Conservation (phyloP, 495 filamentous ascomycete genomes). For the Recurvomyces mirabilis region DNA sequence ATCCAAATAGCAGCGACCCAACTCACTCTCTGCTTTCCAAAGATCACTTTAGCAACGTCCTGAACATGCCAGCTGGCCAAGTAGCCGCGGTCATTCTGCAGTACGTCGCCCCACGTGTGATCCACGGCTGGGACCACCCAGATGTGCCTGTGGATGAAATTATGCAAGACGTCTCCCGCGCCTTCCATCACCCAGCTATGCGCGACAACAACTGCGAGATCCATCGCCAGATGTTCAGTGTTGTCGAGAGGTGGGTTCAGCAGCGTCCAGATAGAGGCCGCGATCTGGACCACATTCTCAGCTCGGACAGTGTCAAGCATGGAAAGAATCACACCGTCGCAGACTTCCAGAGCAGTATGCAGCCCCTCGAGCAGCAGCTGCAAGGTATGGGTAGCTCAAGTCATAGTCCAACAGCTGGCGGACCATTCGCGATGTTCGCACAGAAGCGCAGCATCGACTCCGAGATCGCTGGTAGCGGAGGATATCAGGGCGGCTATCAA, state of each 20-base stretch:
- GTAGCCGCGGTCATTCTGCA: constrained; percentile 68
- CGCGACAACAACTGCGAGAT: constrained; percentile 61
- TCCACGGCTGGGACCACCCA: constrained; percentile 85
- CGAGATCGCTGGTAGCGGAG: background rate
- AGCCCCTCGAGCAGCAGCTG: constrained; percentile 9
- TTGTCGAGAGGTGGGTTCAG: constrained; percentile 65
- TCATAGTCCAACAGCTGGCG: constrained; percentile 13
- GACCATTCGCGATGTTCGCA: constrained; percentile 12
- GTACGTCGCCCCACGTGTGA: constrained; percentile 73
- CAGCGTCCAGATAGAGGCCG: constrained; percentile 50
- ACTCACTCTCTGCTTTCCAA: constrained; percentile 93
- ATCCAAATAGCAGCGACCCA: constrained; percentile 74
- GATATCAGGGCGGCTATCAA: too few species aligned
- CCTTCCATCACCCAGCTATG: constrained; percentile 82
- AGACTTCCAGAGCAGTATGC: constrained; percentile 11
- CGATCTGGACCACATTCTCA: constrained; percentile 55
- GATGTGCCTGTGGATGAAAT: constrained; percentile 69
- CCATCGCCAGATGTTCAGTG: constrained; percentile 75
- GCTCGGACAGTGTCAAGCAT: constrained; percentile 64
- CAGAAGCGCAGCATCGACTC: background rate
- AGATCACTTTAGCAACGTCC: constrained; percentile 88
- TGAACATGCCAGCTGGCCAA: constrained; percentile 78
- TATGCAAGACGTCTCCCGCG: constrained; percentile 58
- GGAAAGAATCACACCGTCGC: constrained; percentile 57
- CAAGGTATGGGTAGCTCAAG: constrained; percentile 1